These are phyloP conservation scores for Tremellales sp. DNA, from an alignment of 1,284 basidiomycete genomes.

Conservation along the genomic window DNA sequence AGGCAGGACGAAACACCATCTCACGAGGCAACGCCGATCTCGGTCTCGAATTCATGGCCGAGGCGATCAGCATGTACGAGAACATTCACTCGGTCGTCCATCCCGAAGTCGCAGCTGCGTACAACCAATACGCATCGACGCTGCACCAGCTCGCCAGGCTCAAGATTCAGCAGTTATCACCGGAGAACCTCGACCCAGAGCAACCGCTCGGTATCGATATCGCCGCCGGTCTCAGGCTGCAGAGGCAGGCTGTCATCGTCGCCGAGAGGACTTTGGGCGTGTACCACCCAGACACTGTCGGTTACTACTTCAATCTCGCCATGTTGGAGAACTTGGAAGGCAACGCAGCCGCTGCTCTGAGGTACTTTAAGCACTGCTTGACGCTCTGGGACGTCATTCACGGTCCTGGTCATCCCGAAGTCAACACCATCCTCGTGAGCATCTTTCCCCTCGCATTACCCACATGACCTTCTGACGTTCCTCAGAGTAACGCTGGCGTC, in stretches of 20 bases:
- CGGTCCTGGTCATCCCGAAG: constrained; percentile 53
- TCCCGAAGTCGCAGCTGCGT: constrained; percentile 55
- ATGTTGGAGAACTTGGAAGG: constrained; percentile 53
- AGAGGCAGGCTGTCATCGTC: constrained; percentile 56
- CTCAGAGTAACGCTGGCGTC: constrained; percentile 45
- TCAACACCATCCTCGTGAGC: constrained; percentile 51
- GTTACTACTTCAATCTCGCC: constrained; percentile 57
- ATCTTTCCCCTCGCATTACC: background rate
- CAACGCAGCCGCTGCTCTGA: constrained; percentile 49
- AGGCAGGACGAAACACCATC: constrained; percentile 53
- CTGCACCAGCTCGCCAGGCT: constrained; percentile 50
- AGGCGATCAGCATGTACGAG: constrained; percentile 56
- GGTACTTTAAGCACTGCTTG: constrained; percentile 54
- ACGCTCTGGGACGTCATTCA: constrained; percentile 54
- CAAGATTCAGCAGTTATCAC: constrained; percentile 44
- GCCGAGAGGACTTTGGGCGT: constrained; percentile 56
- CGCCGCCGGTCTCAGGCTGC: constrained; percentile 51
- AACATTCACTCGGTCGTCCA: constrained; percentile 57
- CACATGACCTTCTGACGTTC: background rate
- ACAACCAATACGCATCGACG: constrained; percentile 52
- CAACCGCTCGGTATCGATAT: constrained; percentile 48
- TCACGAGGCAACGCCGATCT: constrained; percentile 52
- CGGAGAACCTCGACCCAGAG: constrained; percentile 40
- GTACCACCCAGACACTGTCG: constrained; percentile 54
- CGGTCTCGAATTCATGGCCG: constrained; percentile 55